Conservation (phyloP, 73 alveolate genomes). For the Paramecium tetraurelia region DNA sequence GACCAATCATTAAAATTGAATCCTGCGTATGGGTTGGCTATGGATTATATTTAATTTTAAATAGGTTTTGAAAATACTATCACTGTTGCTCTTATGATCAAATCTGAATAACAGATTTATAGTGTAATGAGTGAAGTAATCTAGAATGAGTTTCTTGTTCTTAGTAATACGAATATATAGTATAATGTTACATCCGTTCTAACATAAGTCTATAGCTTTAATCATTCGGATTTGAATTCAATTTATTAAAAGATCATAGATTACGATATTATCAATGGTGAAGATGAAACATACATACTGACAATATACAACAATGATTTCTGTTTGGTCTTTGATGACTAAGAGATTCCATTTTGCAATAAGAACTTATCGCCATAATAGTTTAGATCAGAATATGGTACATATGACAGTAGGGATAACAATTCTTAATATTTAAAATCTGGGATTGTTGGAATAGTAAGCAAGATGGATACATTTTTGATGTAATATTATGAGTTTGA, state of each 20-base stretch:
- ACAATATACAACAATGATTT: neutral
- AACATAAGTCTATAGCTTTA: neutral
- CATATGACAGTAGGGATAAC: neutral
- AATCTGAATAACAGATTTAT: neutral
- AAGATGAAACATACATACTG: neutral
- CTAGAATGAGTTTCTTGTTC: neutral
- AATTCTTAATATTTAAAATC: neutral
- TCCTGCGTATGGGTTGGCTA: neutral
- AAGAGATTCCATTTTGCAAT: neutral
- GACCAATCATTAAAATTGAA: neutral
- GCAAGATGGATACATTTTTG: neutral
- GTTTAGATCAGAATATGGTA: neutral
- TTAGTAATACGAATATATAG: neutral
- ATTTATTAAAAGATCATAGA: neutral
- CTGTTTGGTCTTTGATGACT: neutral
- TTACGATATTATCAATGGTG: neutral
- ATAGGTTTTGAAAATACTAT: neutral
- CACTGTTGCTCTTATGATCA: neutral
- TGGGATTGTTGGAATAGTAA: neutral
- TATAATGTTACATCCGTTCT: neutral
- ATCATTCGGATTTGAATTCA: neutral
- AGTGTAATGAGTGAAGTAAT: neutral
- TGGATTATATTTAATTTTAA: neutral
- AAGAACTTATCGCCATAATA: neutral
- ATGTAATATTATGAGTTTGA: neutral